A percentile compares a stretch with the other conserved stretches of the same genome.
Conservation (phyloP, 306 rosid species). For the Myrica gale region DNA sequence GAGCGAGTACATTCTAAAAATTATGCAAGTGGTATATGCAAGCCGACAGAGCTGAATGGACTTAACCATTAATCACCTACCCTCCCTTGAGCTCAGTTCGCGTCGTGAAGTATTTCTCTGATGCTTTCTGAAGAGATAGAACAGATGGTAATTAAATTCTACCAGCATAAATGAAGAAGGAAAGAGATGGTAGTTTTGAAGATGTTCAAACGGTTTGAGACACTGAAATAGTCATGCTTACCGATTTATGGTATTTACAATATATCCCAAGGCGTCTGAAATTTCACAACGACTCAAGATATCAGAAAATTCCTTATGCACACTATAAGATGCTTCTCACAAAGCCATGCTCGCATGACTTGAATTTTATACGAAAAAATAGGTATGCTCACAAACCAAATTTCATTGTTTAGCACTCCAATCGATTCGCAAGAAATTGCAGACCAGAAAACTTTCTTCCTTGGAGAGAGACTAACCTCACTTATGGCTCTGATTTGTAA, state of each 20-base stretch:
- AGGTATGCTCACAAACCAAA: background rate
- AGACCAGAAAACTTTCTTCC: background rate
- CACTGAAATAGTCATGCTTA: conserved; percentile 35
- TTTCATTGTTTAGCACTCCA: background rate
- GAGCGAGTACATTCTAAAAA: conserved; percentile 11
- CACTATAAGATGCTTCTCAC: background rate
- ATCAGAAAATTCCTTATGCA: conserved; percentile 8
- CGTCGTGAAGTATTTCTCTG: conserved; percentile 64
- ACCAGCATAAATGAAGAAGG: background rate
- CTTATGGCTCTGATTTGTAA: background rate
- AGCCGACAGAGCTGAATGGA: background rate
- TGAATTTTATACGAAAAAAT: background rate
- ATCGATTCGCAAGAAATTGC: background rate
- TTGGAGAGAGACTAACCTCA: background rate
- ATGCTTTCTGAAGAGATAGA: conserved; percentile 54
- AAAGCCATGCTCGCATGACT: background rate
- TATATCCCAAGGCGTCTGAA: conserved; percentile 73
- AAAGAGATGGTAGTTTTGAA: conserved; percentile 2
- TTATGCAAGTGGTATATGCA: conserved; percentile 9
- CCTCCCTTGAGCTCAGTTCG: conserved; percentile 94
- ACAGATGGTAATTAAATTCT: conserved; percentile 6
- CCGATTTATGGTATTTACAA: conserved; percentile 85
- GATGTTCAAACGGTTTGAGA: conserved; percentile 23
- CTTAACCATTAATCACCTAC: conserved; percentile 40
- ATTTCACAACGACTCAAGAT: conserved; percentile 26